Conservation (phyloP, 176 grass and related monocot species). For the Eleusine coracana region DNA sequence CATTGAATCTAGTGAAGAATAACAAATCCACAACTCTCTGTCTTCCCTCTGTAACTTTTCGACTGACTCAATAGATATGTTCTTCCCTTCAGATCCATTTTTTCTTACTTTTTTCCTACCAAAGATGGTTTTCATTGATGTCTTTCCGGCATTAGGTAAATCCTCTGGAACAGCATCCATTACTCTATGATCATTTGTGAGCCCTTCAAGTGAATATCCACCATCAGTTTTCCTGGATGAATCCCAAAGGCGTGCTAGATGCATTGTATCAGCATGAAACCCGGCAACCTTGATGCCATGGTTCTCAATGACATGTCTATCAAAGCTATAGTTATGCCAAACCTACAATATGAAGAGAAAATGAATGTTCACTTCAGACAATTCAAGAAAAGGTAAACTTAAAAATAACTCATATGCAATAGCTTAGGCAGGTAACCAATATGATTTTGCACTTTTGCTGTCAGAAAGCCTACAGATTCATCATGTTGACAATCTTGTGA, state of each 20-base stretch:
- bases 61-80: conserved; percentile 52
- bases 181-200: conserved; percentile 70
- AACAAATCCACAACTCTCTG: conserved; percentile 80
- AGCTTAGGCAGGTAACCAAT: conserved; percentile 4
- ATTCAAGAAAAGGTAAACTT: conserved; percentile 36
- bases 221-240: conserved; percentile 78
- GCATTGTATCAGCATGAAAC: conserved; percentile 97
- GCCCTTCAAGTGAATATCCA: conserved; percentile 95
- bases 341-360: conserved; percentile 65
- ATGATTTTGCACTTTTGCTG: conserved; percentile 1
- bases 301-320: conserved; percentile 87
- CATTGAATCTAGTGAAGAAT: conserved; percentile 83
- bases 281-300: conserved; percentile 75
- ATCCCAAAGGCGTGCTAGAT: conserved; percentile 92
- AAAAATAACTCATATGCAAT: conserved; percentile 24
- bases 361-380: conserved; percentile 19
- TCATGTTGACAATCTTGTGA: not conserved
- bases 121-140: conserved; percentile 89
- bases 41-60: conserved; percentile 91
- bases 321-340: conserved; percentile 99
- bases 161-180: conserved; percentile 51
- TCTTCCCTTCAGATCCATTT: conserved; percentile 81
- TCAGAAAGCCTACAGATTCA: not conserved
- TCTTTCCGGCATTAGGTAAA: conserved; percentile 57
- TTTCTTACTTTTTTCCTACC: conserved; percentile 78